phyloP scores from a whole-genome alignment of 2,329 filamentous ascomycete genomes.

The Cyphellophora europaea region DNA sequence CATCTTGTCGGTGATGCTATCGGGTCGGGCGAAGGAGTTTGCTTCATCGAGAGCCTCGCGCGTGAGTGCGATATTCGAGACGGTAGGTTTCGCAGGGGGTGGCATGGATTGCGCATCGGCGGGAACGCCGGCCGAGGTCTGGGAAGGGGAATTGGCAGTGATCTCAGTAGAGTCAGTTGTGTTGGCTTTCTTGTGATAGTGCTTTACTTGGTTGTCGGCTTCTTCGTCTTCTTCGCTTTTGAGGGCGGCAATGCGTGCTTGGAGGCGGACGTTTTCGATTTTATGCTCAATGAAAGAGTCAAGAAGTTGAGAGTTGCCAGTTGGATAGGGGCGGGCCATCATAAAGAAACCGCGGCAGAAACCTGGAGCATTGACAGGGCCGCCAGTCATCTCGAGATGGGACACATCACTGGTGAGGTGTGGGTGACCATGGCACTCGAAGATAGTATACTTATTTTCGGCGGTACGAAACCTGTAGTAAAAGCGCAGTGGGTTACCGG shows the following conservation, averaged over 20 bases:
- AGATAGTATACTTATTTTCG: conserved; percentile 65
- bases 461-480: conserved; percentile 76
- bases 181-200: conserved; percentile 20
- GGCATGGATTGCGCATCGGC: conserved; percentile 41
- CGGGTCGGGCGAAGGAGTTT: conserved; percentile 54
- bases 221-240: conserved; percentile 80
- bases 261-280: conserved; percentile 84
- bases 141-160: conserved; percentile 9
- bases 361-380: conserved; percentile 54
- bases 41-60: conserved; percentile 71
- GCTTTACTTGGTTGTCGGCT: conserved; percentile 49
- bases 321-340: conserved; percentile 83
- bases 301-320: conserved; percentile 71
- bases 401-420: conserved; percentile 64
- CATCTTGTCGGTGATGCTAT: conserved; percentile 79
- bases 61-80: conserved; percentile 61
- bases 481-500: conserved; percentile 67
- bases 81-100: conserved; percentile 53
- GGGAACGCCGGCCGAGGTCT: conserved; percentile 6
- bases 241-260: conserved; percentile 74
- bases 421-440: conserved; percentile 87
- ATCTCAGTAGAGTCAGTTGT: conserved; percentile 14
- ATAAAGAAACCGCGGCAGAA: conserved; percentile 88
- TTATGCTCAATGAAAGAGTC: conserved; percentile 96
- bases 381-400: conserved; percentile 34